Conservation (phyloP, 75 land plant genomes). For the Cryptomeria japonica region DNA sequence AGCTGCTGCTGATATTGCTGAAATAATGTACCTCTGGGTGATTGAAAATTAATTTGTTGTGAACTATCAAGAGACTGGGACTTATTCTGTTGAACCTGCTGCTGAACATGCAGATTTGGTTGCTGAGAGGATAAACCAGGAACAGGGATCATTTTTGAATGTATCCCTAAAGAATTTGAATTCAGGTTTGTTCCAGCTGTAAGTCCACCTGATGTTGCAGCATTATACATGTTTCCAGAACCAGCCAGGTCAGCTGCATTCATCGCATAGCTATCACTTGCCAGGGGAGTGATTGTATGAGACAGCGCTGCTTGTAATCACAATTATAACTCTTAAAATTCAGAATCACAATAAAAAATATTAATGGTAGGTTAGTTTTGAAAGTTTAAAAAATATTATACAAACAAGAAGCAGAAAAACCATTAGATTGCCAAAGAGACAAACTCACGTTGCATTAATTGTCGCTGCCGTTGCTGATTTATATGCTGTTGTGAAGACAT, state of each 20-base stretch:
- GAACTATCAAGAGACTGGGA: slow-evolving; percentile 34
- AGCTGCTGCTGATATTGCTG: slow-evolving; percentile 31
- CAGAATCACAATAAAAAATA: background rate
- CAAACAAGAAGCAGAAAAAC: background rate
- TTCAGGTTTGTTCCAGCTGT: slow-evolving; percentile 39
- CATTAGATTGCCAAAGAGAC: background rate
- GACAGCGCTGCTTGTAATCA: slow-evolving; percentile 17
- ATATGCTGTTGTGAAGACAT: slow-evolving; percentile 44
- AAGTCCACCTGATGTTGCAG: slow-evolving; percentile 49
- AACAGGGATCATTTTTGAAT: slow-evolving; percentile 50
- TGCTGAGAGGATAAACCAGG: slow-evolving; percentile 51
- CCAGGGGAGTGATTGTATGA: slow-evolving; percentile 20
- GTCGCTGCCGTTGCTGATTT: slow-evolving; percentile 55
- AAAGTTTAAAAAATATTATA: background rate
- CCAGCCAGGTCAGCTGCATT: slow-evolving; percentile 56
- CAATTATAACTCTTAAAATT: background rate
- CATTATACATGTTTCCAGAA: slow-evolving; percentile 43
- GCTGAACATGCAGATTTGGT: slow-evolving; percentile 35
- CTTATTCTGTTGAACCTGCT: slow-evolving; percentile 27
- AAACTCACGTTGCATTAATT: slow-evolving; percentile 36
- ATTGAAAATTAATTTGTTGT: slow-evolving; percentile 42
- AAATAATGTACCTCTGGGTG: slow-evolving; percentile 13
- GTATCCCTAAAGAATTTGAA: slow-evolving; percentile 39
- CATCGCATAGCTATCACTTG: slow-evolving; percentile 70
- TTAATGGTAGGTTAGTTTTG: background rate